phyloP scores from a whole-genome alignment of 768 basidiomycete species.

The Tulasnella sp. region DNA sequence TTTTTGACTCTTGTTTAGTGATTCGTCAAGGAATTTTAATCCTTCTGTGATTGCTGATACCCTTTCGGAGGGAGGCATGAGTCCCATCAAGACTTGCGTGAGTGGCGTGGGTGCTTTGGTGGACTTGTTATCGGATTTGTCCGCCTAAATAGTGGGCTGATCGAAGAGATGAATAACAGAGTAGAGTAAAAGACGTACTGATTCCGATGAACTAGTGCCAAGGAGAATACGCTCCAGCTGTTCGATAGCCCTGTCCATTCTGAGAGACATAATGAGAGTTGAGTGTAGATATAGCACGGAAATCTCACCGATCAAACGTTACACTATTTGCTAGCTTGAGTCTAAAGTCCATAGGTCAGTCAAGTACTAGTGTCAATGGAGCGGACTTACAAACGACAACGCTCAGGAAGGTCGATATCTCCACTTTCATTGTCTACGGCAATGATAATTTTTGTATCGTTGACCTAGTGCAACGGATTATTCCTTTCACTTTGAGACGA shows the following conservation, averaged over 20 bases:
- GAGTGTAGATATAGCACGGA: not conserved
- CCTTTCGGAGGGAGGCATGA: slow-evolving; percentile 35
- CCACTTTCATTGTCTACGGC: slow-evolving; percentile 52
- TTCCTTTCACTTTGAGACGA: not conserved
- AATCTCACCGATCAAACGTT: slow-evolving; percentile 64
- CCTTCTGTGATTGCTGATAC: slow-evolving; percentile 20
- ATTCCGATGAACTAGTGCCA: not conserved
- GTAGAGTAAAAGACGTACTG: not conserved
- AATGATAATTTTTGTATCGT: slow-evolving; percentile 67
- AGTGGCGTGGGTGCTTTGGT: slow-evolving; percentile 35
- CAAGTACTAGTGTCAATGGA: not conserved
- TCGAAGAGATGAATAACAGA: not conserved
- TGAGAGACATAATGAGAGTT: slow-evolving; percentile 23
- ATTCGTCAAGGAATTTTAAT: slow-evolving; percentile 57
- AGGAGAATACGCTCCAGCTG: slow-evolving; percentile 39
- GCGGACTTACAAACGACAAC: slow-evolving; percentile 46
- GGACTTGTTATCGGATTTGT: slow-evolving; percentile 23
- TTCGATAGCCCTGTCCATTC: slow-evolving; percentile 78
- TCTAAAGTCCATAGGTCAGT: slow-evolving; percentile 18
- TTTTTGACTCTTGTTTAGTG: slow-evolving; percentile 73
- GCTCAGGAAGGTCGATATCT: slow-evolving; percentile 70
- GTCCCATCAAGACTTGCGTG: slow-evolving; percentile 58
- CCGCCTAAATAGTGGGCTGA: slow-evolving; percentile 5
- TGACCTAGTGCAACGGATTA: slow-evolving; percentile 37
- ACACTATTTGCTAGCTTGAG: slow-evolving; percentile 86